Conservation (phyloP, 1,284 basidiomycete genomes). For the Apiotrichum mycotoxinovorans region DNA sequence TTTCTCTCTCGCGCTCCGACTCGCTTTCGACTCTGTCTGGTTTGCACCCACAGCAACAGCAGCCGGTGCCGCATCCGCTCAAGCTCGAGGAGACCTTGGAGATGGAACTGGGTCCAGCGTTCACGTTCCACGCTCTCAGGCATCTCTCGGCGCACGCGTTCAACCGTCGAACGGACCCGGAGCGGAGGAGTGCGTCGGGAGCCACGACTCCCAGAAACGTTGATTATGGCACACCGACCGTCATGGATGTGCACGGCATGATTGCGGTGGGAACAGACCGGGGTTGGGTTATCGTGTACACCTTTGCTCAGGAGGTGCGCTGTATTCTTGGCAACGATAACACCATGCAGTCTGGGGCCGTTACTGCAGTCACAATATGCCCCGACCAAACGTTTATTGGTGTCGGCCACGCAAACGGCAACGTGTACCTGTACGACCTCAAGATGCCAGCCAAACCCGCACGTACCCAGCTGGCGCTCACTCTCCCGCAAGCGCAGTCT, state of each 20-base stretch:
- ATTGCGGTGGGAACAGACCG: constrained; percentile 82
- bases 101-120: constrained; percentile 26
- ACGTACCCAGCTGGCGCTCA: constrained; percentile 34
- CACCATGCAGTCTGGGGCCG: constrained; percentile 64
- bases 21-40: constrained; percentile 31
- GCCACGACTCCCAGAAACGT: background rate
- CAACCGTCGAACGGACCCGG: constrained; percentile 24
- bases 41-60: background rate
- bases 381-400: constrained; percentile 91
- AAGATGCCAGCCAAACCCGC: constrained; percentile 58
- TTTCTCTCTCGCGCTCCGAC: constrained; percentile 39
- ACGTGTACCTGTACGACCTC: constrained; percentile 84
- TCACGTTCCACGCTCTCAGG: constrained; percentile 56
- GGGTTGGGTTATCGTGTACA: constrained; percentile 78
- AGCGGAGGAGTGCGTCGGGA: constrained; percentile 12
- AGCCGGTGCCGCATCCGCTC: background rate
- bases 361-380: constrained; percentile 85
- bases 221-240: constrained; percentile 61
- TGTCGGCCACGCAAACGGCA: constrained; percentile 79
- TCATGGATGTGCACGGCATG: constrained; percentile 78
- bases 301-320: constrained; percentile 81
- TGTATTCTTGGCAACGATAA: constrained; percentile 69
- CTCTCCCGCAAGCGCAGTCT: constrained; percentile 57
- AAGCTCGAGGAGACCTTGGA: constrained; percentile 24
- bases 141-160: constrained; percentile 57